Base-by-base conservation (phyloP, 1,284 basidiomycete species). In the Cryptococcus depauperatus region DNA sequence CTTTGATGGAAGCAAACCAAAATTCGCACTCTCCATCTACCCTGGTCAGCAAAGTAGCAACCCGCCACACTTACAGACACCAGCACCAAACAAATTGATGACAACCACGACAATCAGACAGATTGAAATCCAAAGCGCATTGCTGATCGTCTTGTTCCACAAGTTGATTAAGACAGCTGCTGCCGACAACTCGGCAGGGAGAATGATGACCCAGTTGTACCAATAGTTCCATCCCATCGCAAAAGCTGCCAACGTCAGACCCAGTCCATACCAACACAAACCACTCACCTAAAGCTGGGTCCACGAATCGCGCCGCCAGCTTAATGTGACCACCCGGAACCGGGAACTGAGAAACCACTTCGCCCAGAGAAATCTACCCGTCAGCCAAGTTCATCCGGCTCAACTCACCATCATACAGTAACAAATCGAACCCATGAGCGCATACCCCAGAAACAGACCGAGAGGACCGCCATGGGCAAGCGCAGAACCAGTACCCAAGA, bases 181-280 rank as follows among this genome's bases (percentile, higher is more conserved):
- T 19, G 85, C 85, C 47, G 80, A 80, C 14, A 89, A 70, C 60
- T 90, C 86, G 4, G 84, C 82, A 3, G 86, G 85, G 19, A 87
- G 74, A 46, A 85, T 68, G 51, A 74, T 73, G 21, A 67, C 57
- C 69, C 82, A 84, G 58, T 81, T 83, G 63, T 82, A 84, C 45
- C 81, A 83, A 62, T 85, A 86, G 59, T 85, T 82, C 82, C 83
- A 88, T 47, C 84, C 85, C 79, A 84, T 80, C 13, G 85, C 78
- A 59, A 88, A 88, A 1, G 82, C 82, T 41, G 39, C 6, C 4
- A 10, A 18, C 13, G 22, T 39, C 37, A 39, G 16, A n/a, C 23
- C n/a, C n/a, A n/a, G n/a, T 30, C 29, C 23, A n/a, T 8, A 19
- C 14, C 28, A 10, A 11, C 9, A n/a, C n/a, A n/a, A n/a, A n/a